A percentile compares a stretch with the other conserved stretches of the same genome.
These are phyloP conservation scores for Chaetomiaceae sp. DNA, from an alignment of 2,329 filamentous ascomycete species.

Conservation along the genomic window DNA sequence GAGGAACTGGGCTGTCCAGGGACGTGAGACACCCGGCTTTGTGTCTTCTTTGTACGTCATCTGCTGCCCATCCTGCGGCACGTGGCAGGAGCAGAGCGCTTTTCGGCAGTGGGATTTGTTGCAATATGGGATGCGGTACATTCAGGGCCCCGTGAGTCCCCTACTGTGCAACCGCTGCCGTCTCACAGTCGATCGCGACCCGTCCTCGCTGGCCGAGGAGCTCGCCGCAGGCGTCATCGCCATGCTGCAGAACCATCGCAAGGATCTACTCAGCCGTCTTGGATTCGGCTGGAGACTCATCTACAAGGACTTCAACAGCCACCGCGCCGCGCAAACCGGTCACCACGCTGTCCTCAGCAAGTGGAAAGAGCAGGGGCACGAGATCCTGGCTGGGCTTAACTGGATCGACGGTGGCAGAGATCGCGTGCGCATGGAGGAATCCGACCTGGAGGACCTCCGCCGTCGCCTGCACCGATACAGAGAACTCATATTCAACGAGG, in stretches of 20 bases:
- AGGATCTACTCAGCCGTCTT: background rate
- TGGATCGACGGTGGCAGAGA: background rate
- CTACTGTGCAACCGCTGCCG: constrained; percentile 10
- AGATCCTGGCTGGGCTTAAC: constrained; percentile 2
- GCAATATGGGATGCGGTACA: background rate
- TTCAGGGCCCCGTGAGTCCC: too few species aligned
- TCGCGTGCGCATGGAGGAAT: background rate
- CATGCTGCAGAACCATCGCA: background rate
- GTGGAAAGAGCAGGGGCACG: background rate
- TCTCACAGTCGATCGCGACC: background rate
- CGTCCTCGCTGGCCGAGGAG: background rate
- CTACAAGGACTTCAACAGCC: background rate
- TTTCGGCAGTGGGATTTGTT: background rate
- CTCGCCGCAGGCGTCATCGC: background rate
- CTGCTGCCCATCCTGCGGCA: constrained; percentile 7
- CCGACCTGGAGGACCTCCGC: background rate
- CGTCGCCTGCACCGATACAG: background rate
- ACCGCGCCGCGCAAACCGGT: too few species aligned
- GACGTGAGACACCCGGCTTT: background rate
- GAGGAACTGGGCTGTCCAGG: background rate
- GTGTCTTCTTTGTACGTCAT: background rate
- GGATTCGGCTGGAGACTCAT: constrained; percentile 4
- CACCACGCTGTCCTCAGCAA: background rate
- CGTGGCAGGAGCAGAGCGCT: constrained; percentile 8
- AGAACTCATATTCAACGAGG: background rate